phyloP scores from a whole-genome alignment of 169 alveolate species.

The Cryptosporidium tyzzeri region DNA sequence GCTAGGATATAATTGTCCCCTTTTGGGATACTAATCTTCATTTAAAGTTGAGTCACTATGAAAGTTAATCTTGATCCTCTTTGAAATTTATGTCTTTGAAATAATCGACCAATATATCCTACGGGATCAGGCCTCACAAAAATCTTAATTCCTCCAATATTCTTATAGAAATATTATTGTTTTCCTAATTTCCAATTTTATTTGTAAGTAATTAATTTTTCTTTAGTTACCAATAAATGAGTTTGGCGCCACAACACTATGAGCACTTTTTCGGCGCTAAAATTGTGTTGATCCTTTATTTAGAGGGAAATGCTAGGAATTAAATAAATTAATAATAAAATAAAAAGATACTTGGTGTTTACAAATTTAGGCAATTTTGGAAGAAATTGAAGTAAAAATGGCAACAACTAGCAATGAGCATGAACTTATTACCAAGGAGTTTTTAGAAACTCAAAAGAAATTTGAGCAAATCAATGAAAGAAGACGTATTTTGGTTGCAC shows the following conservation, averaged over 20 bases:
- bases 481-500: constrained; percentile 55
- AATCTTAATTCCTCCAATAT: constrained; percentile 2
- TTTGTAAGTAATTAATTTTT: not conserved
- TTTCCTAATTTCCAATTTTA: constrained; percentile 3
- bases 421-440: constrained; percentile 53
- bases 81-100: constrained; percentile 1
- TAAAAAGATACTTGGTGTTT: not conserved
- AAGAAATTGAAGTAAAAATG: not conserved
- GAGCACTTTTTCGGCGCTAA: constrained; percentile 17
- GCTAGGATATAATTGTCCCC: constrained; percentile 76
- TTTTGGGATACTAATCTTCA: constrained; percentile 76
- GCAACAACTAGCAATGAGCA: constrained; percentile 10
- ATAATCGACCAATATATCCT: not conserved
- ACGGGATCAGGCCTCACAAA: not conserved
- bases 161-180: constrained; percentile 5
- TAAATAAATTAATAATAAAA: not conserved
- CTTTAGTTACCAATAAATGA: not conserved
- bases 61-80: constrained; percentile 6
- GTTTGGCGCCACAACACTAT: not conserved
- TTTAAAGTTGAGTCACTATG: constrained; percentile 22
- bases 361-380: not conserved
- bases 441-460: constrained; percentile 53
- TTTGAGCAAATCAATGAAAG: constrained; percentile 58
- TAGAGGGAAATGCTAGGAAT: constrained; percentile 12
- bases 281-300: not conserved